Base-by-base conservation (phyloP, 2,329 filamentous ascomycete genomes). In the Aspergillus luchuensis region DNA sequence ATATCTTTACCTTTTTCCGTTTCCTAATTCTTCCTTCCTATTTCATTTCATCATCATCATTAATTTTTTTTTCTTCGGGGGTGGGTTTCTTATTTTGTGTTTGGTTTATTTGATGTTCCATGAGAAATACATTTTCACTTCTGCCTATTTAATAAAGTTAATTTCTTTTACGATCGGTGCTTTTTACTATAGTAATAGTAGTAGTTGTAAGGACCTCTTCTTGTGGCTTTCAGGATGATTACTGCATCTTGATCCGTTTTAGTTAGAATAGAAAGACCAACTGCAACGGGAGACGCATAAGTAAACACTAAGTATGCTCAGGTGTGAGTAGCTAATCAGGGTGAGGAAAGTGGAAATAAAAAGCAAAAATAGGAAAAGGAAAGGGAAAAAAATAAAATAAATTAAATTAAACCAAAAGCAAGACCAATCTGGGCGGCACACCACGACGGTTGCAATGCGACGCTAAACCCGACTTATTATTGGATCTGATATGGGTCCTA, bases 401-500 rank as follows among this genome's bases (percentile, higher is more conserved):
- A 19, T 1, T 3, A 52, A 56, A 57, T 49, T 45, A n/a, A 56
- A 57, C 43, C 21, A 50, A 56, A 38, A 36, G 10, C 13, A 52
- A 51, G 7, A 23, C 49, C 61, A 63, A 56, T 51, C 50, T 53
- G 57, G 58, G 61, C 59, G 59, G 63, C 59, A 64, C 61, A 67
- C 62, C 49, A 60, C 61, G 64, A 70, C 63, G 68, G 67, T 70
- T 70, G 70, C 68, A 70, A 71, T 68, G 65, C 66, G 63, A 72
- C 68, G 60, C 67, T 72, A 69, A 71, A 64, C 63, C 64, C 50
- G 59, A 61, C 68, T 69, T 69, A 69, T 70, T 70, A 73, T 74
- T 73, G 72, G 71, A 74, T 72, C 67, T 72, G 67, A 68, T 69
- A 73, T 73, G 71, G 72, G 71, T 69, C 71, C 66, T 66, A 63